Conservation (phyloP, 176 grass and related monocot genomes). For the Olyra latifolia region DNA sequence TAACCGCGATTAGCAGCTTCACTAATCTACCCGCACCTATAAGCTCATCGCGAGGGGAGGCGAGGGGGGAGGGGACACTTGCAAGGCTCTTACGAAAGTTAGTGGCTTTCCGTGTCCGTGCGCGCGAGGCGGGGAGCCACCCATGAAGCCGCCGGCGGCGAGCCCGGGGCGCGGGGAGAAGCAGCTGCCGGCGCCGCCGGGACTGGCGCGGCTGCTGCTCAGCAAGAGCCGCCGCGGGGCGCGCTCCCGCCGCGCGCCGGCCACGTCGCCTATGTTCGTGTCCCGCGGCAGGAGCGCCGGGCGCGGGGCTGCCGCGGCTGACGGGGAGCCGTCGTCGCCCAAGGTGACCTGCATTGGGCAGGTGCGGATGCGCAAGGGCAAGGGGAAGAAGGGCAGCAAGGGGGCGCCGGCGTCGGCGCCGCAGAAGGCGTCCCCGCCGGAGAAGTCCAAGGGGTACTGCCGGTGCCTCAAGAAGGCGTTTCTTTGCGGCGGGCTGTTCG, state of each 20-base stretch:
- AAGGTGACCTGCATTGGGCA: conserved; percentile 91
- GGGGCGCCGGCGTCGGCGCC: background rate
- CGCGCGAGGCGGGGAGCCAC: too few species aligned
- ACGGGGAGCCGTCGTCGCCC: conserved; percentile 64
- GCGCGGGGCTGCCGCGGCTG: conserved; percentile 24
- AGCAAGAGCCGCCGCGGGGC: conserved; percentile 51
- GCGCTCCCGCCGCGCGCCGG: conserved; percentile 44
- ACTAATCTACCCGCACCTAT: background rate
- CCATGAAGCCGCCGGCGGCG: conserved; percentile 50
- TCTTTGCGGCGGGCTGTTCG: conserved; percentile 60
- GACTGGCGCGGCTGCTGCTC: conserved; percentile 55
- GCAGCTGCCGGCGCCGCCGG: conserved; percentile 47
- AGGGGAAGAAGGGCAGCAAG: conserved; percentile 46
- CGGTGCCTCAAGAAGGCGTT: conserved; percentile 63
- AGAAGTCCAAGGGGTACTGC: conserved; percentile 46
- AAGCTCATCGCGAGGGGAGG: background rate
- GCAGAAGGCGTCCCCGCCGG: background rate
- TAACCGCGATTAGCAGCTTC: background rate
- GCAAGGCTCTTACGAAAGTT: background rate
- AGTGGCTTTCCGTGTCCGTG: background rate
- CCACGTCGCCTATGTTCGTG: conserved; percentile 56
- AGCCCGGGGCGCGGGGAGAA: conserved; percentile 62
- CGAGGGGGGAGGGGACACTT: background rate
- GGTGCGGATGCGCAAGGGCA: conserved; percentile 80
- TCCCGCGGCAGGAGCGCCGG: conserved; percentile 46